Conservation (phyloP, 2,329 filamentous ascomycete species). For the Colletotrichum tropicale region DNA sequence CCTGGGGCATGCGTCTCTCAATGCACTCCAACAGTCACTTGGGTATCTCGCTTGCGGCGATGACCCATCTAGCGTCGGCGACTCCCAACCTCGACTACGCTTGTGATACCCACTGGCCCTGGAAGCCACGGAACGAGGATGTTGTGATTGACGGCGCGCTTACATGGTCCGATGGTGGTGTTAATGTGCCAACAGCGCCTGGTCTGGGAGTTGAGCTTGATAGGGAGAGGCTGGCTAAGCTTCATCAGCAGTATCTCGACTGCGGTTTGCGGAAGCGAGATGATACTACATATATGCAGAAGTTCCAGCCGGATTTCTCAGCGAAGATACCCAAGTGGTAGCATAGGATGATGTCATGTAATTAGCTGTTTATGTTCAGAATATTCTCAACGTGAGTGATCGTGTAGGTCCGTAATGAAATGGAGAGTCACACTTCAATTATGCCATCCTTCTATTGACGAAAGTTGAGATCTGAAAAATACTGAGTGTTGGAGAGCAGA, state of each 20-base stretch:
- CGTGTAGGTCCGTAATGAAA: too few relatives aligned
- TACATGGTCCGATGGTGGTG: constrained; percentile 38
- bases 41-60: constrained; percentile 45
- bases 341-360: neutral
- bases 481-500: too few relatives aligned
- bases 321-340: constrained; percentile 36
- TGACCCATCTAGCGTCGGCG: constrained; percentile 46
- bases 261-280: constrained; percentile 40
- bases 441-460: too few relatives aligned
- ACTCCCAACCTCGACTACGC: constrained; percentile 46
- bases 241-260: constrained; percentile 42
- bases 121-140: constrained; percentile 46
- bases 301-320: constrained; percentile 37
- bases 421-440: too few relatives aligned
- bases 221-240: constrained; percentile 33
- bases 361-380: neutral
- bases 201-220: constrained; percentile 43
- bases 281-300: constrained; percentile 41
- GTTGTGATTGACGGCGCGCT: constrained; percentile 40
- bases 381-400: too few relatives aligned
- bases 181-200: constrained; percentile 36
- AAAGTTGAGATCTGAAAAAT: too few relatives aligned
- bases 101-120: constrained; percentile 49
- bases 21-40: constrained; percentile 50
- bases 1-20: constrained; percentile 42